phyloP scores from a whole-genome alignment of 2,329 filamentous ascomycete species.

The Colletotrichum aenigma region DNA sequence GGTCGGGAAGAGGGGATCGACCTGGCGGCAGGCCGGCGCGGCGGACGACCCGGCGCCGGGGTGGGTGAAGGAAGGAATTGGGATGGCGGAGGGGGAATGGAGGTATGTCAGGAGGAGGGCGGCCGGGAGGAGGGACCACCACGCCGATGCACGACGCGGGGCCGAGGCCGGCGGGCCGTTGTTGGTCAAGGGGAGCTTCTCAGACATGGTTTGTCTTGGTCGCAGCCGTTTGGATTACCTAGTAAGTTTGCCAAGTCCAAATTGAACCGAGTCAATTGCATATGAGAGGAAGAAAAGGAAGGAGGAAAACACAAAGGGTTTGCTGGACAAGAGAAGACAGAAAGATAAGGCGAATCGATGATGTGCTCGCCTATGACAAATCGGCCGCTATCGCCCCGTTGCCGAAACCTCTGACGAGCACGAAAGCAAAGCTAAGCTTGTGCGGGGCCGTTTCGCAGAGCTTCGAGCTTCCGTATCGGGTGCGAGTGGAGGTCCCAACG shows the following conservation, averaged over 20 bases:
- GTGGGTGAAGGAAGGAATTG: not conserved
- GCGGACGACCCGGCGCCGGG: not conserved
- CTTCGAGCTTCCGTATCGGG: slow-evolving; percentile 6
- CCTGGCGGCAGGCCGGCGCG: slow-evolving; percentile 33
- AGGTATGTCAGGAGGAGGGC: slow-evolving; percentile 13
- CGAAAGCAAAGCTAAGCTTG: not conserved
- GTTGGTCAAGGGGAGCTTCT: slow-evolving; percentile 12
- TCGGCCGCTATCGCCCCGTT: slow-evolving; percentile 11
- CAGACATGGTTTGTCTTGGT: not conserved
- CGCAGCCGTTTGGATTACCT: not conserved
- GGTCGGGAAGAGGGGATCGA: slow-evolving; percentile 34
- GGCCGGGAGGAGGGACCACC: slow-evolving; percentile 18
- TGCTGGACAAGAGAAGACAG: not conserved
- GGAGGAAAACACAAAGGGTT: not conserved
- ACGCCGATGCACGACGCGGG: not conserved
- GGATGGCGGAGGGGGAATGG: not conserved
- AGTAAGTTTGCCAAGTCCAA: not conserved
- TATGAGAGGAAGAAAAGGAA: not conserved
- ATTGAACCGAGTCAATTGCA: not conserved
- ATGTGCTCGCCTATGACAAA: slow-evolving; percentile 15
- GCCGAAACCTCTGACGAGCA: not conserved
- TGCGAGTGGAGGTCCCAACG: not conserved
- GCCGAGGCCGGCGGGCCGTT: not conserved
- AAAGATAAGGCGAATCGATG: not conserved
- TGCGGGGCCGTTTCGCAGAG: not conserved